These are phyloP conservation scores for Chrysanthemum makinoi DNA, from an alignment of 129 eudicot genomes.

Conservation along the genomic window DNA sequence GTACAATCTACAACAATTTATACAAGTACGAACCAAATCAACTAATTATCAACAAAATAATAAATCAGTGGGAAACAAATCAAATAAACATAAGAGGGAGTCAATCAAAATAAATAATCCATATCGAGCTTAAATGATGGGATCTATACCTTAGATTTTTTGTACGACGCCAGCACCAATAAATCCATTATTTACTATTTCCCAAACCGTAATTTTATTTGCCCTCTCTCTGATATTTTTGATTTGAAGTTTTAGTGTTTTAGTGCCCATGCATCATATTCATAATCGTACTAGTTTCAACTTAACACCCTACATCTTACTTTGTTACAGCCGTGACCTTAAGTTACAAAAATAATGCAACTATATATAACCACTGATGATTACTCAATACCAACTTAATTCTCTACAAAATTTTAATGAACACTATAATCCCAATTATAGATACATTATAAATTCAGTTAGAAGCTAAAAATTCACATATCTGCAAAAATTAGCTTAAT, in stretches of 20 bases:
- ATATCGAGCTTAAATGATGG: neutral
- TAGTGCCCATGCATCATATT: neutral
- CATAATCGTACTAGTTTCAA: constrained; percentile 20
- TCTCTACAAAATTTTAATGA: constrained; percentile 2
- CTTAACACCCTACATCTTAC: constrained; percentile 7
- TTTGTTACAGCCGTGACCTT: neutral
- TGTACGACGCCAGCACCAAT: neutral
- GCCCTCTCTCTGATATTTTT: neutral
- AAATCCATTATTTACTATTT: neutral
- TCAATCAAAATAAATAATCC: neutral
- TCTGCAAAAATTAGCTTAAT: neutral
- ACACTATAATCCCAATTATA: neutral
- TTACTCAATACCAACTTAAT: neutral
- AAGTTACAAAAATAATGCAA: constrained; percentile 9
- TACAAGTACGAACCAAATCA: no score
- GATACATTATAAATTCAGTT: neutral
- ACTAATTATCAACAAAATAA: neutral
- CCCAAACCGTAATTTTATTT: neutral
- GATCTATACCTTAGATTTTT: neutral
- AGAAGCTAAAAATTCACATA: constrained; percentile 1
- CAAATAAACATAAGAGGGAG: constrained; percentile 8
- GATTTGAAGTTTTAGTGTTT: constrained; percentile 8
- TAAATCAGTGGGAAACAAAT: neutral
- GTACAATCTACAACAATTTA: no score
- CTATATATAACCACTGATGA: constrained; percentile 14